Evolutionary conservation across 371 early-diverging fungal genomes (phyloP), one percentile per base, ranked within the genome.

Genomic region (Mortierella sp.): DNA sequence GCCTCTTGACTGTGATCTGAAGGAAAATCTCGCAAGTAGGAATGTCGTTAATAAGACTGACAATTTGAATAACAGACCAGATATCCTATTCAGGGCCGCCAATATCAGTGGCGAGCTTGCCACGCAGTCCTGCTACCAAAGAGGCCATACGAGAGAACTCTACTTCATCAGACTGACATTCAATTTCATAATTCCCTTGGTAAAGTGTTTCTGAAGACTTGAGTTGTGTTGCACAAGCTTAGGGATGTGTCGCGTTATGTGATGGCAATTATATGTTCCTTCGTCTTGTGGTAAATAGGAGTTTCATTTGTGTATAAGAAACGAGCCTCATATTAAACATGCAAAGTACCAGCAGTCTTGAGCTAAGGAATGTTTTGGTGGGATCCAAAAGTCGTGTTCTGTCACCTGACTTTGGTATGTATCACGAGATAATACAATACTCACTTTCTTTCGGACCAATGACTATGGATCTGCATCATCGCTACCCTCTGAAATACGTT

Each of bases 261-360:
- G 0, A 91, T 92, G 55, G 87, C 83, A 53, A 94, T 93, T 75
- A 95, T 93, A 48, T 86, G 86, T 69, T 92, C 88, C 86, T 95
- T 95, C 85, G 93, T 88, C 74, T 91, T 88, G 47, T 88, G 76
- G 83, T 93, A 93, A 65, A 93, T 90, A 16, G 93, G 92, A 10
- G 92, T 74, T 77, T 95, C 95, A 41, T 85, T 85, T 0, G 94
- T 93, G 84, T 92, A 92, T 92, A 95, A 91, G 87, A 95, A 95
- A 19, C 95, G 91, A 7, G 95, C 94, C 94, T 92, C 94, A 94
- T 69, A 52, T 21, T 52, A 8, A 21, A 13, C 13, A 47, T 13
- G 19, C 47, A 47, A 47, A 47, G 19, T 47, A 47, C 19, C 47
- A 47, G 36, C 36, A 36, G 28, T 28, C 7, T 36, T 36, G 36